These are phyloP conservation scores for Dimargaris cristalligena DNA, from an alignment of 192 early-diverging fungal species.

Conservation along the genomic window DNA sequence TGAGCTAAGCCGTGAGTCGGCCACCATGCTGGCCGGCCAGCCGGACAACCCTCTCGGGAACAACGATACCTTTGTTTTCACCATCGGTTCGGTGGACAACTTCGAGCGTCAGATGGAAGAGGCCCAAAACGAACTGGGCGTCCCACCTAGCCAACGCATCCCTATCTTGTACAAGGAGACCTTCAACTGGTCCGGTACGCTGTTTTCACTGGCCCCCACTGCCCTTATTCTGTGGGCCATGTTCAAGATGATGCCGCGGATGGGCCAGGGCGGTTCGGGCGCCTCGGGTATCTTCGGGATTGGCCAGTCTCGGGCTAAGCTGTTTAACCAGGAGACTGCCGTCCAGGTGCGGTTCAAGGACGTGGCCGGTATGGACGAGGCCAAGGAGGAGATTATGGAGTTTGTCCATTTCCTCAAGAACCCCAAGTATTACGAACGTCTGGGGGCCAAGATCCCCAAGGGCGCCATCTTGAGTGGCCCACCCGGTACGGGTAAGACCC, in stretches of 20 bases:
- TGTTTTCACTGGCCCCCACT: constrained; percentile 88
- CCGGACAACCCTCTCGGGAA: constrained; percentile 10
- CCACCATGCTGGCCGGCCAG: constrained; percentile 19
- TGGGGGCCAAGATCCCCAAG: constrained; percentile 98
- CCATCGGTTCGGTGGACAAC: constrained; percentile 84
- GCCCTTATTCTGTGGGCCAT: constrained; percentile 76
- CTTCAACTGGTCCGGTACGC: constrained; percentile 45
- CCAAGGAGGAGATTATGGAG: constrained; percentile 99
- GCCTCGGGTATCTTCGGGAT: constrained; percentile 86
- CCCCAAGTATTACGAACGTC: constrained; percentile 71
- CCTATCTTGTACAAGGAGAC: constrained; percentile 84
- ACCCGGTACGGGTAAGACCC: constrained; percentile 95
- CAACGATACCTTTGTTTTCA: constrained; percentile 33
- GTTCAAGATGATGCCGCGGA: constrained; percentile 71
- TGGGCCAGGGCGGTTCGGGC: constrained; percentile 41
- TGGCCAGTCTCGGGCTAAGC: constrained; percentile 84
- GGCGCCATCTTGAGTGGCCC: constrained; percentile 90
- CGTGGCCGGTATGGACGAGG: constrained; percentile 97
- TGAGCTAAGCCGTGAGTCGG: constrained; percentile 49
- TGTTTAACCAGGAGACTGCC: constrained; percentile 95
- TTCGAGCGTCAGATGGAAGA: constrained; percentile 84
- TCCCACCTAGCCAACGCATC: constrained; percentile 77
- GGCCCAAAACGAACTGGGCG: constrained; percentile 81
- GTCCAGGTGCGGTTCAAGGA: constrained; percentile 97
- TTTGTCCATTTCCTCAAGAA: constrained; percentile 99